Evolutionary conservation across 345 rosid genomes (phyloP).

Genomic region (Eucalyptus urophylla): DNA sequence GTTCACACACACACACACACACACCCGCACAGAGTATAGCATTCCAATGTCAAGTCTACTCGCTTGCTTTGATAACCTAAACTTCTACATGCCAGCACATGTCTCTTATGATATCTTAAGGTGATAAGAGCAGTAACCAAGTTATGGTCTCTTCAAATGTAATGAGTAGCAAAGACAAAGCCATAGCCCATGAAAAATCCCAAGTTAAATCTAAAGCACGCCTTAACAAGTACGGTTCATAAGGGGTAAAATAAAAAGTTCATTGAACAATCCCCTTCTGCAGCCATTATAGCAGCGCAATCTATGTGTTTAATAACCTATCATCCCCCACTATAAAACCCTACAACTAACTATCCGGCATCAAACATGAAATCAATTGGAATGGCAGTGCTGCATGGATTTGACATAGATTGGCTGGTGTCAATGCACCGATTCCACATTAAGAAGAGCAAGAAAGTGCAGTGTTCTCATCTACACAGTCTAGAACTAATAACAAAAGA

Average conservation of each 20-base stretch:
- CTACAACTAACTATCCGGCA: neutral
- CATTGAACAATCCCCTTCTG: neutral
- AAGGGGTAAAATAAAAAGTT: neutral
- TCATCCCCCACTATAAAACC: neutral
- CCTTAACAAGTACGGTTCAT: neutral
- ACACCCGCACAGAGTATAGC: neutral
- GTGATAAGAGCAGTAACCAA: neutral
- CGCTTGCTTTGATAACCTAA: neutral
- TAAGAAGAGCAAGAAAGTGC: neutral
- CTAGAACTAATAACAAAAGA: neutral
- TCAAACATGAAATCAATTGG: neutral
- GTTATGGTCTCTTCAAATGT: neutral
- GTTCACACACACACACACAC: neutral
- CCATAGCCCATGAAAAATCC: neutral
- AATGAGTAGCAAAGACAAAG: neutral
- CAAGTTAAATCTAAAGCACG: neutral
- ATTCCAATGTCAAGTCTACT: neutral
- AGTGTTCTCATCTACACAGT: neutral
- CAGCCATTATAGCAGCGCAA: neutral
- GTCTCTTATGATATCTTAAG: neutral
- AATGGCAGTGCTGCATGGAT: neutral
- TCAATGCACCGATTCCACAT: neutral
- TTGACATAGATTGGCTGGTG: neutral
- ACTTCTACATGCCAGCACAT: neutral
- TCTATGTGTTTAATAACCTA: neutral